Percentiles rank a stretch among this genome's conserved stretches.
Evolutionary conservation across 1,284 basidiomycete genomes (phyloP).

Genomic region (Cryptococcus deneoformans): DNA sequence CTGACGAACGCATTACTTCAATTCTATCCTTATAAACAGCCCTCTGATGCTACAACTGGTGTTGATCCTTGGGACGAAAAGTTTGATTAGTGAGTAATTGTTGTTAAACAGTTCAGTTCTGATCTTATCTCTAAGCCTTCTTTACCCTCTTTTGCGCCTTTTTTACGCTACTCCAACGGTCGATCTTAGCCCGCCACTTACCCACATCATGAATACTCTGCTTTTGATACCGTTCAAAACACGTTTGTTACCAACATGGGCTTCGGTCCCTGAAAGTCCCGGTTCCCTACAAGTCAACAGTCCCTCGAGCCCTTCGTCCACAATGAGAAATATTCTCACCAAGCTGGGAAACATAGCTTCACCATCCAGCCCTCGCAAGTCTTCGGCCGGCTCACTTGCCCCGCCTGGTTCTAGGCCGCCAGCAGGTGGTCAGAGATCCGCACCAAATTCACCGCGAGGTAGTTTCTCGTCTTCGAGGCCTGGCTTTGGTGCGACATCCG

Average conservation of each 20-base stretch:
- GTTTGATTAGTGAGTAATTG: slow-evolving; percentile 34
- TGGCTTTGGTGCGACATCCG: slow-evolving; percentile 1
- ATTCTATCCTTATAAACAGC: slow-evolving; percentile 25
- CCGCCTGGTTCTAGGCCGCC: slow-evolving; percentile 8
- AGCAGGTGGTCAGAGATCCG: background rate
- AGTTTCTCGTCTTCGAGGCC: slow-evolving; percentile 6
- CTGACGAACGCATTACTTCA: slow-evolving; percentile 39
- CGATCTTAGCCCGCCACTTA: slow-evolving; percentile 35
- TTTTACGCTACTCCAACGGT: slow-evolving; percentile 27
- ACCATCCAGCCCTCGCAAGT: slow-evolving; percentile 1
- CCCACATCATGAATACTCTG: slow-evolving; percentile 38
- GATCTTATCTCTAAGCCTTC: slow-evolving; percentile 16
- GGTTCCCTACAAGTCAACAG: background rate
- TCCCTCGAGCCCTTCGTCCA: background rate
- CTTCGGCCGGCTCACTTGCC: slow-evolving; percentile 8
- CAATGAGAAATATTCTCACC: slow-evolving; percentile 18
- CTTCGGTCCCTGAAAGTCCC: slow-evolving; percentile 21
- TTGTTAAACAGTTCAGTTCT: background rate
- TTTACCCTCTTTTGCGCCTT: slow-evolving; percentile 27
- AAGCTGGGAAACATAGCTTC: slow-evolving; percentile 20
- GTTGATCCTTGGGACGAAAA: slow-evolving; percentile 28
- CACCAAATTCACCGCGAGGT: slow-evolving; percentile 6
- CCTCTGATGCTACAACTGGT: background rate
- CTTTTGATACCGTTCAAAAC: slow-evolving; percentile 35
- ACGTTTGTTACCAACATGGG: slow-evolving; percentile 34